Evolutionary conservation across 2,329 filamentous ascomycete species (phyloP).

Genomic region (Penicillium sp.): DNA sequence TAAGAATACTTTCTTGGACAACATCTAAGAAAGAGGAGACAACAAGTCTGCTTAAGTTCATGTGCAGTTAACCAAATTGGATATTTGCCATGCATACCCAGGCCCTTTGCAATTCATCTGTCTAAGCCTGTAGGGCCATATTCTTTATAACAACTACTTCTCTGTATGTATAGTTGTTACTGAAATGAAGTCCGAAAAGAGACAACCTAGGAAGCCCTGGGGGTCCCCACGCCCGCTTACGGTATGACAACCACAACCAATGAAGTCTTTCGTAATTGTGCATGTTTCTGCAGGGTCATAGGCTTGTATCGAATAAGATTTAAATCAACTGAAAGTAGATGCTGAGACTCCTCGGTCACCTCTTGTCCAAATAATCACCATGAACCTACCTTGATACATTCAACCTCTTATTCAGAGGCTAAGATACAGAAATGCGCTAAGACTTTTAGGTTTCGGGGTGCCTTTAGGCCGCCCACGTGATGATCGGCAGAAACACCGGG

Average conservation of each 20-base stretch:
- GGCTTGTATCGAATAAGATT: not conserved
- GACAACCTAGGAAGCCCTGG: not conserved
- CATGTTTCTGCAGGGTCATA: not conserved
- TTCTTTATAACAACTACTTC: not conserved
- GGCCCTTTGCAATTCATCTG: not conserved
- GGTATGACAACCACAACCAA: not conserved
- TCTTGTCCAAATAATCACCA: not conserved
- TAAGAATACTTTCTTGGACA: not conserved
- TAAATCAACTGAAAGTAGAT: not conserved
- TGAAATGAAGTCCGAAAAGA: not conserved
- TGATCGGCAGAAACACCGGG: conserved; percentile 7
- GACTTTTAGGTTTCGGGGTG: not conserved
- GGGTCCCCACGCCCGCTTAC: not conserved
- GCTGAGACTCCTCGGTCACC: no score
- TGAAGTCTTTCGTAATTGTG: not conserved
- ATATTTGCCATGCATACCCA: not conserved
- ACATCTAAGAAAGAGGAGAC: not conserved
- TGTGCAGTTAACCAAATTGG: not conserved
- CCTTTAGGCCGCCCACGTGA: conserved; percentile 8
- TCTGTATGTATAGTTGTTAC: not conserved
- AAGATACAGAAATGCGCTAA: not conserved
- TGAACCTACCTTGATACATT: conserved; percentile 4
- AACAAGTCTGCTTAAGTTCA: not conserved
- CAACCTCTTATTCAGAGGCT: not conserved
- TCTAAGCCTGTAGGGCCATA: no score